Evolutionary conservation across 805 yeast species (phyloP).

Genomic region (Huiozyma sinensis): DNA sequence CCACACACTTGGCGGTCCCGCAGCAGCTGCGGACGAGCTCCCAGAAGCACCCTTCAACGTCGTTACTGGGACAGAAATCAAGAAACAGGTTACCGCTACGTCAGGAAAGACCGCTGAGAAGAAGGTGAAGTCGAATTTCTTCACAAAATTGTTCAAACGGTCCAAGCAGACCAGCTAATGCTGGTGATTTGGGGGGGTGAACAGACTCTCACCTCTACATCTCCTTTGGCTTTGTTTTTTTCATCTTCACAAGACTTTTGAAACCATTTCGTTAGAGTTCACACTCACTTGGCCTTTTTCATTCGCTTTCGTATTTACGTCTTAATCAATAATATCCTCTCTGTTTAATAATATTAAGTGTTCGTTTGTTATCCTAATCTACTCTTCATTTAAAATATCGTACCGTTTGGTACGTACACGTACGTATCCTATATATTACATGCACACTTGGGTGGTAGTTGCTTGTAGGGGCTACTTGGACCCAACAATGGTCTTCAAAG

Average conservation of each 20-base stretch:
- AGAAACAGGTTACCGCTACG: neutral
- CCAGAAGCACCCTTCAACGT: neutral
- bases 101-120: neutral
- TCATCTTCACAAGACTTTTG: no score
- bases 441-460: no score
- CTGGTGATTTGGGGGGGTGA: no score
- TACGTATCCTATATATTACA: no score
- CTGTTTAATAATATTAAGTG: no score
- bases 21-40: neutral
- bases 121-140: constrained; percentile 2
- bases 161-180: constrained; percentile 1
- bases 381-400: no score
- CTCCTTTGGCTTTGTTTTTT: no score
- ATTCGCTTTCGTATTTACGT: neutral
- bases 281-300: no score
- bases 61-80: neutral
- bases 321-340: neutral
- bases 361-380: no score
- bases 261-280: no score
- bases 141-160: constrained; percentile 7
- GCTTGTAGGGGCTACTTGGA: constrained; percentile 7
- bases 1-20: neutral
- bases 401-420: no score
- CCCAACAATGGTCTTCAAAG: constrained; percentile 28
- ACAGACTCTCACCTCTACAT: no score